phyloP scores from a whole-genome alignment of 148 eudicot species.

The Nepenthes mirabilis region DNA sequence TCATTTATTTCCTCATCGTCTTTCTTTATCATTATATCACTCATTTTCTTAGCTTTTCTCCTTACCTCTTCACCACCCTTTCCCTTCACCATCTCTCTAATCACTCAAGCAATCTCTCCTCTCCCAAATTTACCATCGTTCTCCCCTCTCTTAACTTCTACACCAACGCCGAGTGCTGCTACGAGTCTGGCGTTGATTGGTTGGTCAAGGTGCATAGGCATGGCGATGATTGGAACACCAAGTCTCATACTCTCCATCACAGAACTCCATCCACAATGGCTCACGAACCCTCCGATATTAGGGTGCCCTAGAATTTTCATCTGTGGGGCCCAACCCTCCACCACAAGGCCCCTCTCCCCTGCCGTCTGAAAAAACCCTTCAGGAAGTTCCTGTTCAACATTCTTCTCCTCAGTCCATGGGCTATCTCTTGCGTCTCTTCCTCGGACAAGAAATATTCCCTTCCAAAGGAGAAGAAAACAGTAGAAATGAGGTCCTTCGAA shows the following conservation, averaged over 20 bases:
- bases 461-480: slow-evolving; percentile 23
- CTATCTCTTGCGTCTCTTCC: slow-evolving; percentile 18
- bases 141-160: slow-evolving; percentile 16
- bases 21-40: slow-evolving; percentile 11
- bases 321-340: slow-evolving; percentile 28
- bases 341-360: slow-evolving; percentile 13
- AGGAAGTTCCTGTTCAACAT: slow-evolving; percentile 8
- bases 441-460: slow-evolving; percentile 18
- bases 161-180: slow-evolving; percentile 14
- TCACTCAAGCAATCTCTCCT: slow-evolving; percentile 10
- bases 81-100: slow-evolving; percentile 13
- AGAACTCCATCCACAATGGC: slow-evolving; percentile 26
- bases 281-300: slow-evolving; percentile 23
- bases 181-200: slow-evolving; percentile 22
- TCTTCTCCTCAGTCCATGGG: slow-evolving; percentile 11
- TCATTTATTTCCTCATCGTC: slow-evolving; percentile 12
- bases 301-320: slow-evolving; percentile 14
- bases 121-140: slow-evolving; percentile 3
- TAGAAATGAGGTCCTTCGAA: slow-evolving; percentile 11
- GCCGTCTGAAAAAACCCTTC: slow-evolving; percentile 15
- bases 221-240: slow-evolving; percentile 23
- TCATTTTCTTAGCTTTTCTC: slow-evolving; percentile 10
- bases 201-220: slow-evolving; percentile 30
- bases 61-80: slow-evolving; percentile 11
- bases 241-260: slow-evolving; percentile 13